A percentile compares a stretch with the other conserved stretches of the same genome.
Conservation (phyloP, 352 stramenopile genomes). For the Globisporangium irregulare region DNA sequence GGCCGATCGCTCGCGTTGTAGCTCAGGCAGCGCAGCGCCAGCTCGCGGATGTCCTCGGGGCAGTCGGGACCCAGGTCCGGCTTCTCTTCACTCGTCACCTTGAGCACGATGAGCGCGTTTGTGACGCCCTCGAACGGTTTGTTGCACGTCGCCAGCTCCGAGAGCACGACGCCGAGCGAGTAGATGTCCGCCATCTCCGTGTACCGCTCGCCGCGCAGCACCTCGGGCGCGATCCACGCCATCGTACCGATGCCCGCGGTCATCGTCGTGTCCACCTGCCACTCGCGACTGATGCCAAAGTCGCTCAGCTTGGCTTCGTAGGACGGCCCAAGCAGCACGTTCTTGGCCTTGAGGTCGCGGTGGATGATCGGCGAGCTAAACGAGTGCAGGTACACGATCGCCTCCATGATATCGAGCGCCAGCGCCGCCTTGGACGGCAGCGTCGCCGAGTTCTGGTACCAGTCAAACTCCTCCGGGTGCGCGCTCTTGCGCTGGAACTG, state of each 20-base stretch:
- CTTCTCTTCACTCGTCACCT: constrained; percentile 71
- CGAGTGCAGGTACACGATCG: constrained; percentile 79
- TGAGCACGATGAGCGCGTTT: constrained; percentile 70
- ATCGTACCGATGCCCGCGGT: constrained; percentile 82
- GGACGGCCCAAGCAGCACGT: constrained; percentile 58
- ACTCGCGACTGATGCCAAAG: constrained; percentile 81
- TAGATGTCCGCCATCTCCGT: constrained; percentile 87
- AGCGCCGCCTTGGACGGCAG: constrained; percentile 54
- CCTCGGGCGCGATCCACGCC: constrained; percentile 81
- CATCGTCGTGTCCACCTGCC: constrained; percentile 76
- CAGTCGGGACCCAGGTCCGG: constrained; percentile 54
- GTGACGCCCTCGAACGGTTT: constrained; percentile 69
- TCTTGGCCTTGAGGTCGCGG: constrained; percentile 76
- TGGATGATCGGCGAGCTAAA: constrained; percentile 83
- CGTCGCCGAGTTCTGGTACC: constrained; percentile 54
- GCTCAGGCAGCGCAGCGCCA: constrained; percentile 58
- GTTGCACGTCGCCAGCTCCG: constrained; percentile 62
- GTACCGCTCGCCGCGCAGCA: constrained; percentile 78
- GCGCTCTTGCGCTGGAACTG: constrained; percentile 36
- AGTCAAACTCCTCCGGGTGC: constrained; percentile 58
- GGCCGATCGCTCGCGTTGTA: constrained; percentile 61
- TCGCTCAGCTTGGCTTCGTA: constrained; percentile 80
- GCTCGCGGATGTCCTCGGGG: constrained; percentile 62
- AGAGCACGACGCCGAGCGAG: constrained; percentile 80
- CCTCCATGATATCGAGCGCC: constrained; percentile 72